Conservation (phyloP, 1,284 basidiomycete species). For the Ustilago crameri region DNA sequence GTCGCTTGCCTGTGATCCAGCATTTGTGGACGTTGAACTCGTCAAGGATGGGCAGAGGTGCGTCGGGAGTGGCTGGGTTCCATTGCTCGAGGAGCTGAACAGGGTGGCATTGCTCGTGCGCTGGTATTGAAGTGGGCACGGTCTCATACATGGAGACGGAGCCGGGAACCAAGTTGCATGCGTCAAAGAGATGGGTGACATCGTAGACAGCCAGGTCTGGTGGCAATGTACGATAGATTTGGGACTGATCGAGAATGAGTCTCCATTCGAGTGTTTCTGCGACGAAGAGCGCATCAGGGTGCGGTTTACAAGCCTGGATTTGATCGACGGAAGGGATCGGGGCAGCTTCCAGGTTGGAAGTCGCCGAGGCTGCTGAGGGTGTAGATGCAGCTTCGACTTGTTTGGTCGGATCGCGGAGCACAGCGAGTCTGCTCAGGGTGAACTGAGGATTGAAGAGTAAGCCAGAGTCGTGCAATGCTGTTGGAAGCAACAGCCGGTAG, state of each 20-base stretch:
- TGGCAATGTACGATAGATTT: slow-evolving; percentile 9
- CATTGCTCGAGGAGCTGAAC: slow-evolving; percentile 22
- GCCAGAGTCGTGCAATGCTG: slow-evolving; percentile 38
- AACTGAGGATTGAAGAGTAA: slow-evolving; percentile 41
- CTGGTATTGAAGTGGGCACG: slow-evolving; percentile 21
- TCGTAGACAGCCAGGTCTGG: not conserved
- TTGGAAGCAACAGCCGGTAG: slow-evolving; percentile 26
- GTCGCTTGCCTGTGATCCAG: slow-evolving; percentile 28
- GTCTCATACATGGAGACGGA: slow-evolving; percentile 41
- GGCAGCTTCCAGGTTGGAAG: not conserved
- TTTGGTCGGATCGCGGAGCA: slow-evolving; percentile 5
- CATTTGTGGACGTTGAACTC: slow-evolving; percentile 46
- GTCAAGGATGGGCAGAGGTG: slow-evolving; percentile 19
- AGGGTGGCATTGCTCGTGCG: slow-evolving; percentile 18
- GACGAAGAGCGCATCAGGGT: slow-evolving; percentile 45
- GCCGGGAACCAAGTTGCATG: slow-evolving; percentile 21
- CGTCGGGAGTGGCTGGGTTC: slow-evolving; percentile 8
- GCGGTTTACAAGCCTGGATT: slow-evolving; percentile 38
- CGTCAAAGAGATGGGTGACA: slow-evolving; percentile 29
- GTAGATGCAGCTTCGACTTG: slow-evolving; percentile 1
- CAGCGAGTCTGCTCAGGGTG: slow-evolving; percentile 15
- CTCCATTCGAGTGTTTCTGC: slow-evolving; percentile 54
- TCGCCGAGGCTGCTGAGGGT: not conserved
- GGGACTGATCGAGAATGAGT: slow-evolving; percentile 27
- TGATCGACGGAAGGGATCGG: slow-evolving; percentile 11